phyloP scores from a whole-genome alignment of 164 flowering plant genomes.

The Vitis rupestris region DNA sequence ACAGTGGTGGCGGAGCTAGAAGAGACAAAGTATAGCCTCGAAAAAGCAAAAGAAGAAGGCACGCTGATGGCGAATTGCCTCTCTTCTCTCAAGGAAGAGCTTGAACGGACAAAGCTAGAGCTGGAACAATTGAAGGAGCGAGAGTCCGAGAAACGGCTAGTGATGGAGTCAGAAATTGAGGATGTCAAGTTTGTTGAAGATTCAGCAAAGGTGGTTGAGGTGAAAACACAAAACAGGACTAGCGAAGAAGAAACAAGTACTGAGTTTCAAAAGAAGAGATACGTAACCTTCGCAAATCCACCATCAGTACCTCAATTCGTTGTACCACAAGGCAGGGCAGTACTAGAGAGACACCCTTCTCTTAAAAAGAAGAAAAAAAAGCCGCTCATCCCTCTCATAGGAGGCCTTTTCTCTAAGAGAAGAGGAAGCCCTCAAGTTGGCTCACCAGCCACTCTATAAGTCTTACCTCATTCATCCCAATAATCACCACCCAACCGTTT shows the following conservation, averaged over 20 bases:
- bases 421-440: slow-evolving; percentile 22
- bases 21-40: slow-evolving; percentile 71
- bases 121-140: slow-evolving; percentile 46
- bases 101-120: slow-evolving; percentile 63
- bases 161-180: slow-evolving; percentile 38
- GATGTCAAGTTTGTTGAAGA: slow-evolving; percentile 55
- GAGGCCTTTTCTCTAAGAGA: slow-evolving; percentile 49
- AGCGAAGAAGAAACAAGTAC: slow-evolving; percentile 6
- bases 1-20: slow-evolving; percentile 59
- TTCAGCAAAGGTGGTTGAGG: slow-evolving; percentile 24
- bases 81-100: slow-evolving; percentile 62
- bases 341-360: slow-evolving; percentile 50
- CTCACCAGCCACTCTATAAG: background rate
- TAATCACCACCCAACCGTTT: too few relatives aligned
- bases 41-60: slow-evolving; percentile 63
- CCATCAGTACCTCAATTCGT: slow-evolving; percentile 24
- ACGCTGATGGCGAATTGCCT: slow-evolving; percentile 49
- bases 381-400: slow-evolving; percentile 45
- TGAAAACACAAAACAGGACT: slow-evolving; percentile 1
- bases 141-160: slow-evolving; percentile 28
- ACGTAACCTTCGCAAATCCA: slow-evolving; percentile 51
- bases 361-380: slow-evolving; percentile 52
- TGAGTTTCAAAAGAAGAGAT: slow-evolving; percentile 63
- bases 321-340: slow-evolving; percentile 20
- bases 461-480: background rate